Conservation (phyloP, 495 filamentous ascomycete species). For the Lasiosphaeris hirsuta region DNA sequence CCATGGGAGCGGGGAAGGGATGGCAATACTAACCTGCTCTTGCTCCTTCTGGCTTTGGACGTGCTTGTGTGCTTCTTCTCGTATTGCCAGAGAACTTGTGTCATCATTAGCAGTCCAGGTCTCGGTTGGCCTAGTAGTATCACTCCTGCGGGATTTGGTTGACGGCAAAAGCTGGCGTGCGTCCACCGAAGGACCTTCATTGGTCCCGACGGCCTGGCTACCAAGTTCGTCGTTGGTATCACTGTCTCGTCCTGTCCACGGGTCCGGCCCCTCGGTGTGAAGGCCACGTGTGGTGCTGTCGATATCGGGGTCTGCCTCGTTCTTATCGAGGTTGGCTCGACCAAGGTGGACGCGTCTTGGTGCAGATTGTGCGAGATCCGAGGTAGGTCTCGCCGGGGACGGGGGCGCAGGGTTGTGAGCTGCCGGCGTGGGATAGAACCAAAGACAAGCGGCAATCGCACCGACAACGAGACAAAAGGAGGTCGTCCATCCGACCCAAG, state of each 20-base stretch:
- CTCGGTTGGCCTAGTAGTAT: no score
- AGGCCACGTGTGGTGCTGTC: conserved; percentile 30
- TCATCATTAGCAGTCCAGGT: no score
- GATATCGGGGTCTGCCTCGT: conserved; percentile 17
- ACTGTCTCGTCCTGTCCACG: conserved; percentile 18
- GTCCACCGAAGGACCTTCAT: no score
- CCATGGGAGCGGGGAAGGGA: no score
- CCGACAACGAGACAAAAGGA: conserved; percentile 18
- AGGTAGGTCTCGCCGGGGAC: background rate
- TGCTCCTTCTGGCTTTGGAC: no score
- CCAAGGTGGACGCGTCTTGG: conserved; percentile 10
- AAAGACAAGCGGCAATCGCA: conserved; percentile 16
- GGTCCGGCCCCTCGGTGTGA: conserved; percentile 24
- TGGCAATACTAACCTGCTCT: no score
- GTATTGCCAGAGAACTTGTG: no score
- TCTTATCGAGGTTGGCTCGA: conserved; percentile 19
- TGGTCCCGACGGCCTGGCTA: no score
- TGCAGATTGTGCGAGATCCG: background rate
- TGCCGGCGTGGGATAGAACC: conserved; percentile 5
- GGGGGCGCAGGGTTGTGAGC: background rate
- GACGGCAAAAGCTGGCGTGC: no score
- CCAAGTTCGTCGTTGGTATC: background rate
- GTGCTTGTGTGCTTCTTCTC: no score
- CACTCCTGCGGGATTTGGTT: no score
- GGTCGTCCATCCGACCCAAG: conserved; percentile 11